Conservation (phyloP, 352 stramenopile species). For the Pythium phragmitis region DNA sequence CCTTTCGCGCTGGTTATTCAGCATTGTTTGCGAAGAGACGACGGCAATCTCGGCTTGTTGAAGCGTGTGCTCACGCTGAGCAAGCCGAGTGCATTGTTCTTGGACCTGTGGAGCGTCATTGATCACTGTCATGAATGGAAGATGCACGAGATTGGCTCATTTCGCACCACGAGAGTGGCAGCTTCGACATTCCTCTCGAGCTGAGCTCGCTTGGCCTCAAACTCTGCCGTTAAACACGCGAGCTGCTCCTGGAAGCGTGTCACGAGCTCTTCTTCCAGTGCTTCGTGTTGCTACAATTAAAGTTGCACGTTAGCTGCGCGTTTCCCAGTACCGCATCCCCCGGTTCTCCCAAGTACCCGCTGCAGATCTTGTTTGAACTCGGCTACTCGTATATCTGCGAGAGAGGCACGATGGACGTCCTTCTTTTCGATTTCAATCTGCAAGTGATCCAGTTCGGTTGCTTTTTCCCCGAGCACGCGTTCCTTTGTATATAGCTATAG, state of each 20-base stretch:
- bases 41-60: not conserved
- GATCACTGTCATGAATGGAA: not conserved
- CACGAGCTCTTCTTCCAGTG: not conserved
- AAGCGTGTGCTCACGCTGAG: not conserved
- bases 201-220: not conserved
- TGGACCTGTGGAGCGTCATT: not conserved
- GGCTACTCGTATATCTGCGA: not conserved
- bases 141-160: not conserved
- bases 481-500: slow-evolving; percentile 40
- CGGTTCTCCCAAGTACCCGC: slow-evolving; percentile 1
- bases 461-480: slow-evolving; percentile 46
- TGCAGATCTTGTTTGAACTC: slow-evolving; percentile 19
- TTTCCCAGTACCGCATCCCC: too few species aligned
- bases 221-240: not conserved
- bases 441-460: slow-evolving; percentile 30
- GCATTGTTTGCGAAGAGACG: not conserved
- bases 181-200: not conserved
- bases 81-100: not conserved
- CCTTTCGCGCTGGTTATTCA: not conserved
- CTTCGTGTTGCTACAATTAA: not conserved
- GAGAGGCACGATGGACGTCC: not conserved
- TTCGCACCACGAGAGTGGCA: not conserved
- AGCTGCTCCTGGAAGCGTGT: slow-evolving; percentile 19
- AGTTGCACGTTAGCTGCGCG: too few species aligned
- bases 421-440: slow-evolving; percentile 22